Evolutionary conservation across 2,329 filamentous ascomycete species (phyloP), one percentile per base, ranked within the genome.

Genomic region (Fusarium scirpi): DNA sequence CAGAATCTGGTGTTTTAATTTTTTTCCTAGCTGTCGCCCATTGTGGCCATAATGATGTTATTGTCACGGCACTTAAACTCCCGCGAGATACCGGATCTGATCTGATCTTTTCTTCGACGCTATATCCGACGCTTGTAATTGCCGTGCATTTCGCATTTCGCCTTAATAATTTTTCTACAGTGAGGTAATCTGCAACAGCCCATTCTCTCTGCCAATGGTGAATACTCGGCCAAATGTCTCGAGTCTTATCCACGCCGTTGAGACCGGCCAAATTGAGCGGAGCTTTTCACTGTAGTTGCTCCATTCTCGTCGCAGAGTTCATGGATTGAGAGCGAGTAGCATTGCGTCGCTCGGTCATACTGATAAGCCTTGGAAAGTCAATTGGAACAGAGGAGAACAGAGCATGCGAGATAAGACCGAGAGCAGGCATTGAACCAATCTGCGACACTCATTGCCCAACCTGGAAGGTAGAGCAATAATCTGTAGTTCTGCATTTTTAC

Each of bases 361-460:
- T 62, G 62, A 66, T 66, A 66, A 62, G 63, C 62, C 62, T 67
- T 51, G 38, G 24, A 49, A 30, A 51, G 22, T 56, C 62, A 66
- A 66, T 66, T 67, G 63, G 62, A 55, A 66, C 55, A 59, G 16
- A 38, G 20, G 12, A 58, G 49, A 66, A 40, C 47, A 61, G 53
- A 61, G 61, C 46, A 59, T 62, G 59, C 46, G 62, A 66, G 63
- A 66, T 66, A 66, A 66, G 40, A 58, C 55, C 62, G 63, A 66
- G 63, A 66, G 30, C 48, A 44, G 5, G 40, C 53, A 49, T 59
- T 13, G 30, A 48, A 30, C 29, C 34, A 38, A 45, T 60, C 54
- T 65, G 60, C 53, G 32, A 59, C 38, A 32, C 5, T 49, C n/a
- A n/a, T 18, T 25, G 20, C 60, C 51, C 11, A 48, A 20, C 10